Evolutionary conservation across 164 flowering plant species (phyloP), one percentile per base, ranked within the genome.

Genomic region (Houttuynia cordata): DNA sequence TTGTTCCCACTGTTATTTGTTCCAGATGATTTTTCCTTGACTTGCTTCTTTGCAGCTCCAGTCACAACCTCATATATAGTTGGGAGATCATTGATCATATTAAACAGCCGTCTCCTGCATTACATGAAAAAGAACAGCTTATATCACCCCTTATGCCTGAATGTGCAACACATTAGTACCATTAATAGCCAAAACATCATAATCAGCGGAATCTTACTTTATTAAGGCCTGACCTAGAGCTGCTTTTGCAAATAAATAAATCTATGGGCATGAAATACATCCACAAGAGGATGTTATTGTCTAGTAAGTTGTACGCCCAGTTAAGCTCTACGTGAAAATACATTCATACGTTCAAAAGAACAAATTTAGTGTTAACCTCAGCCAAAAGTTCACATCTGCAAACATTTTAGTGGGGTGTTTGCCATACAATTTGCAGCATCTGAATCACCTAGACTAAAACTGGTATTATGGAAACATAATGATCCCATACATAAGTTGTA

Each of bases 51-150:
- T 49, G 73, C 82, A 56, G 71, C 15, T 53, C 93, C 91, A 51
- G 86, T 81, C 53, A 87, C 96, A 63, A 80, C 84, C 79, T 91
- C 97, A 66, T 73, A 87, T 58, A 91, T 79, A 47, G 96, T 81
- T 23, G 95, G 96, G 12, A 87, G 79, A 13, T 91, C 97, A 74
- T 91, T 87, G 37, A 87, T 83, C 96, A 87, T 78, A 65, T 63
- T 77, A 62, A 87, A 91, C 24, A 91, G 87, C 23, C 87, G 80
- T 70, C 76, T 81, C 86, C 96, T 91, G 81, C 75, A 74, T 50
- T 67, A 72, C 55, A 57, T 37, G 10, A 21, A 54, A 30, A 1
- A 54, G 10, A 21, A 54, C 1, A 24, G 21, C n/a, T 12, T 17
- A 45, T 4, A 14, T 17, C 1, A 45, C 13, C 13, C 17, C 49